Evolutionary conservation across 306 rosid species (phyloP), one percentile per base, ranked within the genome.

Genomic region (Inga laurina): DNA sequence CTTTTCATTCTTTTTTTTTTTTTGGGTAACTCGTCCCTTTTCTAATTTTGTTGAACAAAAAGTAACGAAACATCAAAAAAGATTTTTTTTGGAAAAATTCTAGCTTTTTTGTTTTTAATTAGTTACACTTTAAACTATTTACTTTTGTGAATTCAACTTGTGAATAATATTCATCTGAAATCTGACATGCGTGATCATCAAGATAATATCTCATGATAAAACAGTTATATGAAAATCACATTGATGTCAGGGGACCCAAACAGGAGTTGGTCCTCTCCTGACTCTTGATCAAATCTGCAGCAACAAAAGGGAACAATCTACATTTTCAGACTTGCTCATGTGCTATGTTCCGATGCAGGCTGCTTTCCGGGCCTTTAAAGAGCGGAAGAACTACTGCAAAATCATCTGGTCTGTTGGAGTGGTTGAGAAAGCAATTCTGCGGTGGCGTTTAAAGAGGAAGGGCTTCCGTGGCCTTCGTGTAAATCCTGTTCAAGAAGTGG

Each of bases 371-470:
- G 93, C 91, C 79, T 94, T 83, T 84, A 93, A 94, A 85, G 83
- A 78, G 83, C 91, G 97, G 83, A 92, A 77, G 92, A 93, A 94
- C 54, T 97, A 97, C 78, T 45, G 81, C n/a, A 92, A 92, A 90
- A 90, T 97, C 76, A 74, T 97, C 19, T 97, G 99, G 98, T 91
- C 95, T 3, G 99, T 97, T 7, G 88, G 98, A 65, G 91, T 97
- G 83, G 89, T 97, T 73, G 99, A 97, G 88, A 96, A 96, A 89
- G 98, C 85, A 79, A 74, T 96, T 87, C 79, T 96, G 71, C 92
- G 99, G 32, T 96, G 99, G 99, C 98, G 98, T 74, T 82, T 86
- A 18, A 96, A 90, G 93, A 88, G 99, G 85, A 91, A 51, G 78
- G 99, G 99, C 27, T 91, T 97, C 73, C 97, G 99, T 8, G 99